Base-by-base conservation (phyloP, 768 basidiomycete genomes). In the Rubroboletus satanas region DNA sequence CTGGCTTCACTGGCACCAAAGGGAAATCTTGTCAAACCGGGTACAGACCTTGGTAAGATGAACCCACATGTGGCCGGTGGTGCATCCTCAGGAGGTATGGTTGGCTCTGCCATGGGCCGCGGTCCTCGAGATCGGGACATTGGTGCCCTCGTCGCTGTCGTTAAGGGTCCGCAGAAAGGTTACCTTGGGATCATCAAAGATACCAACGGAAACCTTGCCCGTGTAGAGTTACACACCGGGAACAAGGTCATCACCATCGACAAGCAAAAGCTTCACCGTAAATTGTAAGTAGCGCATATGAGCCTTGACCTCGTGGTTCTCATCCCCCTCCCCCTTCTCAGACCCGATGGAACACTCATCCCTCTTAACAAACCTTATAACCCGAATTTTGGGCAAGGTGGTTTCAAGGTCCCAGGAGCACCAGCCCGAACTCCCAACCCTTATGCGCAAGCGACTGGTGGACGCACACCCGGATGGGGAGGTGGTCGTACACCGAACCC, bases 141-240 rank as follows among this genome's bases (percentile, higher is more conserved):
- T 59, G 94, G 94, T 15, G 77, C 81, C 0, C 77, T 79, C 15
- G 91, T 98, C 36, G 80, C 80, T 11, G 83, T 98, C 5, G 77
- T 91, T 56, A 90, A 92, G 68, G 97, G 97, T 5, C 80, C 90
- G 5, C 83, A 88, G 66, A 99, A 99, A 72, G 91, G 93, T 14
- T 88, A 95, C 62, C 78, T 87, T 43, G 97, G 97, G 7, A 83
- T 85, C 5, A 90, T 98, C 77, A 98, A 95, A 73, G 97, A 98
- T 67, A 90, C 93, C 29, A 96, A 94, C 55, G 96, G 94, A 5
- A 78, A 79, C 37, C 77, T 84, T 53, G 91, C 88, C 2, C 83
- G 97, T 39, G 93, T 99, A 14, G 97, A 98, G 71, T 75, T 99
- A n/a, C 77, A 81, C 56, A 86, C 93, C 14, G 88, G 87, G 37